phyloP scores from a whole-genome alignment of 345 rosid genomes.

The Angophora floribunda region DNA sequence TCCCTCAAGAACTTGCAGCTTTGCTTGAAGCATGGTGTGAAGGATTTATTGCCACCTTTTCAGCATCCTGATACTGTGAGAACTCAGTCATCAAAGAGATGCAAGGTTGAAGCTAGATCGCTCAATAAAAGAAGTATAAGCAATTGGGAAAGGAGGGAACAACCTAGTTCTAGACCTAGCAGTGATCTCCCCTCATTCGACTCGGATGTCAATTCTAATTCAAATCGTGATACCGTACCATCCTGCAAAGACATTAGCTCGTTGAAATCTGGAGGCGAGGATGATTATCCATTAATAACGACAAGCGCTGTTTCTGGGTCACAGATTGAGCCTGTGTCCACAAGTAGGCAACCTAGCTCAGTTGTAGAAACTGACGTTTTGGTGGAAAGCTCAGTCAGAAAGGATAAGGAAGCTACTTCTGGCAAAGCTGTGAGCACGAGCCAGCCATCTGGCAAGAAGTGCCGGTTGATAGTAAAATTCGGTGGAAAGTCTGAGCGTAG shows the following conservation, averaged over 20 bases:
- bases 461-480: conserved; percentile 62
- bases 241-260: conserved; percentile 21
- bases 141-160: background rate
- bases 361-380: conserved; percentile 12
- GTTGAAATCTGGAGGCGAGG: conserved; percentile 20
- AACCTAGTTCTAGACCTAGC: conserved; percentile 1
- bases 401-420: conserved; percentile 16
- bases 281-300: background rate
- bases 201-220: background rate
- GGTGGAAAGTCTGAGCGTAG: conserved; percentile 51
- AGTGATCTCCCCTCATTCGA: background rate
- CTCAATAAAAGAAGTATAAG: background rate
- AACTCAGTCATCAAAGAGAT: conserved; percentile 21
- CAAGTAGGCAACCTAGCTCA: conserved; percentile 25
- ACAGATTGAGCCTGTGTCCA: conserved; percentile 36
- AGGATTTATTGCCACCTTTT: conserved; percentile 84
- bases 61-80: conserved; percentile 31
- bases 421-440: conserved; percentile 8
- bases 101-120: conserved; percentile 16
- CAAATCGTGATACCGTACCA: background rate
- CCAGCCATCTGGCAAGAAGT: conserved; percentile 45
- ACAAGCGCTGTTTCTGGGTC: conserved; percentile 42
- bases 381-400: conserved; percentile 14
- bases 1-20: conserved; percentile 62
- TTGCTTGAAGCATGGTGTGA: conserved; percentile 85